Evolutionary conservation across 2,329 filamentous ascomycete genomes (phyloP).

Genomic region (Colletotrichum paranaense): DNA sequence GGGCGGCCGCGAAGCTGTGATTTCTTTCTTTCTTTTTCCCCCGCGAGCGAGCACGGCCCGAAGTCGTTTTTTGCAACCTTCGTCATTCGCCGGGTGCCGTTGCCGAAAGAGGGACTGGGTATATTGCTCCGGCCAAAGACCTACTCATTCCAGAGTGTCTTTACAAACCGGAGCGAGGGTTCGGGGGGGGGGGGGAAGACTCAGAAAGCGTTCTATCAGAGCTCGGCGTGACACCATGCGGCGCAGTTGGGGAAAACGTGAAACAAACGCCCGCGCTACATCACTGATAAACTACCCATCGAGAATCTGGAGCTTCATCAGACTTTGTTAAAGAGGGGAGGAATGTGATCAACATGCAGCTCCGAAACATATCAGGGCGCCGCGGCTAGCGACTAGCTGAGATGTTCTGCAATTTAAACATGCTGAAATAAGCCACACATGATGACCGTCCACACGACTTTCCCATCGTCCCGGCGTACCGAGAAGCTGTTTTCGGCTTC

Average conservation of each 20-base stretch:
- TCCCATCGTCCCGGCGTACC: neutral
- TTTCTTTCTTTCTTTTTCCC: neutral
- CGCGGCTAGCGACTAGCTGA: neutral
- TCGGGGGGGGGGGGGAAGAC: no score
- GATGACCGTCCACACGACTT: neutral
- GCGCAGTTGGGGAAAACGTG: neutral
- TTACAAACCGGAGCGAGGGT: neutral
- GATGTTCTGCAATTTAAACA: neutral
- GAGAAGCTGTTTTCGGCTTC: neutral
- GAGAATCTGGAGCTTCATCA: conserved; percentile 18
- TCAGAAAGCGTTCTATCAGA: neutral
- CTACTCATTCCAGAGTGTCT: neutral
- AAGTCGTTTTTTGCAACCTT: neutral
- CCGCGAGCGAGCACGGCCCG: neutral
- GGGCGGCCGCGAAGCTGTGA: conserved; percentile 20
- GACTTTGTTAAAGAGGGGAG: neutral
- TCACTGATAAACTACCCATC: neutral
- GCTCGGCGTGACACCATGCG: neutral
- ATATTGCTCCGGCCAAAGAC: neutral
- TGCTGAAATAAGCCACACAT: neutral
- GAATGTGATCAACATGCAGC: conserved; percentile 21
- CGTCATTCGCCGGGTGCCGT: neutral
- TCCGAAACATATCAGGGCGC: neutral
- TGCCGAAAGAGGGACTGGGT: neutral
- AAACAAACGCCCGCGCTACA: conserved; percentile 1